Evolutionary conservation across 192 early-diverging fungal species (phyloP).

Genomic region (Backusella psychrophila): DNA sequence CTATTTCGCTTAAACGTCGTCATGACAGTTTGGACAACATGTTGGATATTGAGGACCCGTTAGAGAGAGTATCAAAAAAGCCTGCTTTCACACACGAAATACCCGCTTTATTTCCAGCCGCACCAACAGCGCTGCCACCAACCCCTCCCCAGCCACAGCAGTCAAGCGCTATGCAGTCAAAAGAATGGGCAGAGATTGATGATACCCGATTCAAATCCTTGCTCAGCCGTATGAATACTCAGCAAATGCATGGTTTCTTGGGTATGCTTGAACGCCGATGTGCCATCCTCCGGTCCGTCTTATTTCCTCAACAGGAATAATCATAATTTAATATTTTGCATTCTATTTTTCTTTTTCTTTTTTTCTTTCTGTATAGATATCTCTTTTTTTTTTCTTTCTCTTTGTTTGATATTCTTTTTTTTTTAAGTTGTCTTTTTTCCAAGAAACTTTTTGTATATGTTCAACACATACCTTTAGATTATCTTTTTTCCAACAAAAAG

Average conservation of each 20-base stretch:
- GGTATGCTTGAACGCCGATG: conserved; percentile 55
- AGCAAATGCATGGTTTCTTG: conserved; percentile 54
- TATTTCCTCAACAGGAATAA: conserved; percentile 15
- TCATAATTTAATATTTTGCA: conserved; percentile 3
- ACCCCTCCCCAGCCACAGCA: neutral
- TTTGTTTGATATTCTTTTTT: neutral
- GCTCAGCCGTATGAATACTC: conserved; percentile 41
- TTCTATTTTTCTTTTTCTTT: neutral
- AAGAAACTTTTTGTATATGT: conserved; percentile 2
- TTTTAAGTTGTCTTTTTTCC: neutral
- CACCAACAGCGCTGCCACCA: neutral
- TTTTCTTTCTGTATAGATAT: conserved; percentile 11
- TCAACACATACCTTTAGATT: conserved; percentile 7
- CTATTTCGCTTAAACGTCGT: conserved; percentile 38
- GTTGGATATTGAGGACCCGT: neutral
- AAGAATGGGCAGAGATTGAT: conserved; percentile 33
- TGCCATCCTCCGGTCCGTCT: conserved; percentile 36
- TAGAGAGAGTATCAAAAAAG: neutral
- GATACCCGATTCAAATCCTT: conserved; percentile 31
- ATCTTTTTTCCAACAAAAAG: conserved; percentile 6
- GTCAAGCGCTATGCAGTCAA: neutral
- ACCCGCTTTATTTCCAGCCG: conserved; percentile 11
- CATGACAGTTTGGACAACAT: conserved; percentile 15
- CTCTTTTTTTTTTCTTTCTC: neutral
- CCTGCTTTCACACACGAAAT: neutral